Base-by-base conservation (phyloP, 2,329 filamentous ascomycete genomes). In the Phialocephala sp. region DNA sequence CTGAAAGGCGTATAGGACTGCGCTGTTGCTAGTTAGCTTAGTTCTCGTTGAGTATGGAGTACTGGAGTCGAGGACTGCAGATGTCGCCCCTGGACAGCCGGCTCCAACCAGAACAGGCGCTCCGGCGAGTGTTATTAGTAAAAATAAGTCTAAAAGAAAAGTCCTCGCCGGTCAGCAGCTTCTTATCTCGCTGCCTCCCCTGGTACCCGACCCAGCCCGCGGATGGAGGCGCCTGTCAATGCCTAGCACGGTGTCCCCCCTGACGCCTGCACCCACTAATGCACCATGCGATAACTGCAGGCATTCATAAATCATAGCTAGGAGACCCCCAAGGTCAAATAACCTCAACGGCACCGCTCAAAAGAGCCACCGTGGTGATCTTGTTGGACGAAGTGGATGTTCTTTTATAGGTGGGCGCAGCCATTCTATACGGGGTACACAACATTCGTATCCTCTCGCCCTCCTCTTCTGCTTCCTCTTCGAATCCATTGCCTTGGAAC, bases 131-230 rank as follows among this genome's bases (percentile, higher is more conserved):
- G n/a, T 32, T 35, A n/a, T 54, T 54, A 54, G 50, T 54, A 27
- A 54, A 54, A 54, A 54, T 12, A 35, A 54, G 22, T 32, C 50
- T 22, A 54, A 54, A 54, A 54, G 24, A 35, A 54, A 54, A 54
- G 50, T 18, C 5, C 11, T 15, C 45, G 45, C 45, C 20, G n/a
- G 45, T 50, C 50, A 54, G 24, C 50, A 54, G 24, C 18, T 54
- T 27, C 50, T 54, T 54, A 54, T 54, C 50, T 54, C 22, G 50
- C 50, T 35, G 50, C 22, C 22, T 50, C 45, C 45, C 45, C 45
- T 43, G 45, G 45, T 20, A 50, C 45, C 41, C 41, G 11, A 50
- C 45, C 45, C 45, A 22, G 20, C n/a, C 45, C 12, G 45, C 45
- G 12, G 20, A 50, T 50, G 15, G 9, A 32, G 24, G 50, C 27